Evolutionary conservation across 1,284 basidiomycete genomes (phyloP), one percentile per base, ranked within the genome.

Genomic region (Rhodotorula mucilaginosa): DNA sequence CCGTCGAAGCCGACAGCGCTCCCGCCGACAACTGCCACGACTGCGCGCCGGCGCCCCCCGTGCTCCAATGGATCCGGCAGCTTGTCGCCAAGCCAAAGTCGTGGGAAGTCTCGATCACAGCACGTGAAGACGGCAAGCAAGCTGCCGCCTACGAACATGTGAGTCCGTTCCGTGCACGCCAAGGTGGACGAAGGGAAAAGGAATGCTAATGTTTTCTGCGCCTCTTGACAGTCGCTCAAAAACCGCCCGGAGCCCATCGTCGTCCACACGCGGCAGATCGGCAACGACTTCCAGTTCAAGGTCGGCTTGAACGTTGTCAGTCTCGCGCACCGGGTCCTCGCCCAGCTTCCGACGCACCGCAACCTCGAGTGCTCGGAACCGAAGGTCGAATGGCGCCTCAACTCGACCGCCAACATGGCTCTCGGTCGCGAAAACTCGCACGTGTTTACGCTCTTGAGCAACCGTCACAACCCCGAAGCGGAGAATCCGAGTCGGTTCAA

Each of bases 291-390:
- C 0, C 85, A 86, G 56, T 88, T 96, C 64, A 87, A 90, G 64
- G 89, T 97, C 58, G 94, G 92, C 39, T 86, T 96, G 78, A 97
- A 97, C 79, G 85, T 93, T 52, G 86, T 90, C 1, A 92, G 94
- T 2, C 85, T 97, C 49, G 85, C 93, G 68, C 94, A 97, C 80
- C 90, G 92, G 52, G 94, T 93, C 0, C 81, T 90, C 49, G 88
- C 92, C 0, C 88, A 91, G 58, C 85, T 97, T 48, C 94, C 94
- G 13, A 80, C 74, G 75, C 80, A 72, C 74, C 80, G 61, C 77
- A 44, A 23, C 44, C 46, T 57, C 8, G 12, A 52, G 44, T 44
- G 16, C 18, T 13, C 51, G 12, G 52, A 23, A 26, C 63, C 63
- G 29, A 54, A 57, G 18, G 81, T 74, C 79, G 81, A 77, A 74